Conservation (phyloP, 1,139 yeast species). For the Sporopachydermia cereana region DNA sequence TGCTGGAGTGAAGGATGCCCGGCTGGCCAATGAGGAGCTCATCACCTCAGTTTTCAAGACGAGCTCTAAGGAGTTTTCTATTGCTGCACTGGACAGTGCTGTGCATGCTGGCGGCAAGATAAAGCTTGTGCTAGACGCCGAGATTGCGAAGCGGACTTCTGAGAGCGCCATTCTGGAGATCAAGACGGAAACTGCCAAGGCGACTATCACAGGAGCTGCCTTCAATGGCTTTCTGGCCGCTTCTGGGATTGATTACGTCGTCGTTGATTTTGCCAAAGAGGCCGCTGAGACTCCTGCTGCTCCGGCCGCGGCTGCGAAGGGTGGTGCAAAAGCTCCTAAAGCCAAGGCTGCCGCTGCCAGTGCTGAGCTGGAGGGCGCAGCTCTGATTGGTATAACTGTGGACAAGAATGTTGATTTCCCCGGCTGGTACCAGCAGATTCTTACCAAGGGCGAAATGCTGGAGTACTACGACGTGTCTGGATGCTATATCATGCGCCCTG, state of each 20-base stretch:
- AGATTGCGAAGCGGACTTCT: constrained; percentile 32
- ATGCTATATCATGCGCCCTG: constrained; percentile 95
- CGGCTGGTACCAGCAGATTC: constrained; percentile 93
- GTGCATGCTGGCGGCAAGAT: constrained; percentile 46
- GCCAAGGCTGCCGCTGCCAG: constrained; percentile 20
- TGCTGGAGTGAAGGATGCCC: constrained; percentile 71
- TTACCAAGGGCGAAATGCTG: constrained; percentile 94
- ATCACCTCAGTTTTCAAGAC: constrained; percentile 54
- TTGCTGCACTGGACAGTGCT: constrained; percentile 41
- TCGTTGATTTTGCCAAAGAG: constrained; percentile 50
- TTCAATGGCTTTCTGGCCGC: constrained; percentile 41
- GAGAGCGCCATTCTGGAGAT: constrained; percentile 37
- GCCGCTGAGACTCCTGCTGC: constrained; percentile 29
- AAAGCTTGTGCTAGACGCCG: constrained; percentile 53
- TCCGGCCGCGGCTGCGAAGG: constrained; percentile 15
- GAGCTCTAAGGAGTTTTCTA: constrained; percentile 53
- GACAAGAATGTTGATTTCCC: constrained; percentile 89
- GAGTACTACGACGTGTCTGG: constrained; percentile 99
- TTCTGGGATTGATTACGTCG: constrained; percentile 42
- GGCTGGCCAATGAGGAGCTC: constrained; percentile 76
- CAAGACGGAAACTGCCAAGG: constrained; percentile 47
- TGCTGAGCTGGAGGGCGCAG: constrained; percentile 74
- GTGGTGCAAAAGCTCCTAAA: constrained; percentile 8
- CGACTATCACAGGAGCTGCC: constrained; percentile 41
- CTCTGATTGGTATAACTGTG: constrained; percentile 90